These are phyloP conservation scores for Ustilago cynodontis DNA, from an alignment of 1,284 basidiomycete species.

Conservation along the genomic window DNA sequence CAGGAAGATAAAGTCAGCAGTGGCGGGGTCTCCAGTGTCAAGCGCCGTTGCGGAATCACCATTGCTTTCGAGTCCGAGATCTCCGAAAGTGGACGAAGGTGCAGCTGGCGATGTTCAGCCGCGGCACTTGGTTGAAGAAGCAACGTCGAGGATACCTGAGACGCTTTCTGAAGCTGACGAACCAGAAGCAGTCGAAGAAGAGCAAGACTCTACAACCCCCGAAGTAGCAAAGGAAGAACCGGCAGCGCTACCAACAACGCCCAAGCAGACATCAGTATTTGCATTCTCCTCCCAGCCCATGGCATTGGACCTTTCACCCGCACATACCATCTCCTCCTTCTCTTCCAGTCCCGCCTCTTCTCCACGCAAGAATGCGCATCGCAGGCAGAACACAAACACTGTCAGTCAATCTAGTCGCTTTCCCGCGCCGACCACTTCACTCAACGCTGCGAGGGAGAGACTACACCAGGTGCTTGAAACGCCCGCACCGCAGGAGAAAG, in stretches of 20 bases:
- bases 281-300: conserved; percentile 41
- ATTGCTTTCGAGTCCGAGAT: conserved; percentile 15
- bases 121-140: conserved; percentile 33
- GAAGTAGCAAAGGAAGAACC: not conserved
- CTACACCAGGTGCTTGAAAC: conserved; percentile 20
- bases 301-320: conserved; percentile 39
- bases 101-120: conserved; percentile 20
- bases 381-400: conserved; percentile 38
- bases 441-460: conserved; percentile 22
- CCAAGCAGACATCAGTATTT: conserved; percentile 16
- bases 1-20: not conserved
- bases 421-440: conserved; percentile 20
- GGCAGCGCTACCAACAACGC: conserved; percentile 13
- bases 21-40: conserved; percentile 3
- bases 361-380: conserved; percentile 43
- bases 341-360: conserved; percentile 42
- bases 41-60: conserved; percentile 18
- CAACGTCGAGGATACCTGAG: conserved; percentile 24
- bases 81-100: conserved; percentile 37
- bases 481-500: not conserved
- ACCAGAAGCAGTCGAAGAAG: not conserved
- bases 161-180: conserved; percentile 21
- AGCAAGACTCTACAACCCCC: not conserved
- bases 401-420: conserved; percentile 24
- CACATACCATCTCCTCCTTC: conserved; percentile 13